Evolutionary conservation across 1,284 basidiomycete species (phyloP).

Genomic region (Tilletia walkeri): DNA sequence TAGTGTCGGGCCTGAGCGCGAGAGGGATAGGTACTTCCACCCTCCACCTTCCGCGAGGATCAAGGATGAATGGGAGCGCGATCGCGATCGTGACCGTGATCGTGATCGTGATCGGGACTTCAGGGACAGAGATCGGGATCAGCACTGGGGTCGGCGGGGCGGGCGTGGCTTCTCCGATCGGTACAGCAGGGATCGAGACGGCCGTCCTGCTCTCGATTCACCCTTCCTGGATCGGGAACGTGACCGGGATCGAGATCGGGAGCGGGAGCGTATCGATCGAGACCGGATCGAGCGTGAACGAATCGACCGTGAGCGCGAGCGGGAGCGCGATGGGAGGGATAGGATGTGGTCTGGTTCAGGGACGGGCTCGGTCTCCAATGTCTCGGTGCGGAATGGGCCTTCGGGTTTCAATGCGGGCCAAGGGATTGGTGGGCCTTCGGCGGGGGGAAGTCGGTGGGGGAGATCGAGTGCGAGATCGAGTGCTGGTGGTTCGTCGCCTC

Average conservation of each 20-base stretch:
- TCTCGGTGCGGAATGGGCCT: not conserved
- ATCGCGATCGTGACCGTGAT: not conserved
- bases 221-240: conserved; percentile 21
- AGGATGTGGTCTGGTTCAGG: not conserved
- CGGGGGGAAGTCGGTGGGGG: not conserved
- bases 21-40: not conserved
- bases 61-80: conserved; percentile 3
- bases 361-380: not conserved
- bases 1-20: not conserved
- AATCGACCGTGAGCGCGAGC: not conserved
- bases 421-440: no score
- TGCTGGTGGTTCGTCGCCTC: not conserved
- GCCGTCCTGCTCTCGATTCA: not conserved
- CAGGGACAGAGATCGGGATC: conserved; percentile 31
- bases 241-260: conserved; percentile 6
- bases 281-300: no score
- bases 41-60: not conserved
- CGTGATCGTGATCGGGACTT: conserved; percentile 35
- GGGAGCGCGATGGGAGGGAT: conserved; percentile 13
- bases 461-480: not conserved
- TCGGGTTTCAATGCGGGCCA: no score
- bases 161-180: conserved; percentile 12
- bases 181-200: conserved; percentile 17
- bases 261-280: not conserved
- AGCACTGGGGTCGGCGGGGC: conserved; percentile 21